Evolutionary conservation across 2,329 filamentous ascomycete species (phyloP).

Genomic region (Scopulariopsis brevicaulis): DNA sequence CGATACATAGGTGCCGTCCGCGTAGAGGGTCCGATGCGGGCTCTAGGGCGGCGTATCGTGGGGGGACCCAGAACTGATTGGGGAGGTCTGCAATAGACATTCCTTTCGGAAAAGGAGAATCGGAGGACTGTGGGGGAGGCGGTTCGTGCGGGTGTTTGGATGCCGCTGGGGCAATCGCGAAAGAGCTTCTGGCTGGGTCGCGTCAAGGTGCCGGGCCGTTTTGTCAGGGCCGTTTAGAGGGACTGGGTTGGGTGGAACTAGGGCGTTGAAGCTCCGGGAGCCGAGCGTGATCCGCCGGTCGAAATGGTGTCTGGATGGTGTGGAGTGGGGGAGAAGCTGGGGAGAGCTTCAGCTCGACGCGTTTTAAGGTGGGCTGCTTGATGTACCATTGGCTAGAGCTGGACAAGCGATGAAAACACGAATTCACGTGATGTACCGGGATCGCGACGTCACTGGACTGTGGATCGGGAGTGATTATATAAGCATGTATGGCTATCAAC

Average conservation of each 20-base stretch:
- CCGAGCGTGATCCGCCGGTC: neutral
- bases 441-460: no score
- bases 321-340: neutral
- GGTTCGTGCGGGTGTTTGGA: constrained; percentile 37
- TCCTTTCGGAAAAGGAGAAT: constrained; percentile 58
- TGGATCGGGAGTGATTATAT: no score
- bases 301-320: neutral
- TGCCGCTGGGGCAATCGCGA: neutral
- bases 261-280: neutral
- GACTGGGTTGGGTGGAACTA: neutral
- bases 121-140: constrained; percentile 75
- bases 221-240: neutral
- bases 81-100: constrained; percentile 41
- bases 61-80: constrained; percentile 20
- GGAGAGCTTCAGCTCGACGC: neutral
- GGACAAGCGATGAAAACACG: neutral
- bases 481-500: no score
- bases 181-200: neutral
- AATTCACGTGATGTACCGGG: neutral
- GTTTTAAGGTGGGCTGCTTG: neutral
- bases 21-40: constrained; percentile 38
- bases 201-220: neutral
- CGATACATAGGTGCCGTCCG: constrained; percentile 1
- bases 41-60: constrained; percentile 46
- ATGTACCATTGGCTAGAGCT: neutral